Conservation (phyloP, 2,329 filamentous ascomycete genomes). For the Mollisia scopiformis region DNA sequence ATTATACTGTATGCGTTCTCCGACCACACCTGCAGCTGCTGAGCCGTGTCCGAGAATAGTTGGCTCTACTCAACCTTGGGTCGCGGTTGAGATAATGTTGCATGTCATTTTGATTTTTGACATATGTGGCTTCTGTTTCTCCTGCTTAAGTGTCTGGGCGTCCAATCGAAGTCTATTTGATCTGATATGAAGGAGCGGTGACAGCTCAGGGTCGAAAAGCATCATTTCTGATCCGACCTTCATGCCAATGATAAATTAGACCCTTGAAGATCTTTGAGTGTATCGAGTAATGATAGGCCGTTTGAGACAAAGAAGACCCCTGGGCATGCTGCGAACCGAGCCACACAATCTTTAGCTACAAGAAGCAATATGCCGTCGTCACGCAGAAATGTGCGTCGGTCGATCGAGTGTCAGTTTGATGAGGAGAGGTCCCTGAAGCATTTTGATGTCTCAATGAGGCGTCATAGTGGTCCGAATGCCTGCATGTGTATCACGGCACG, state of each 20-base stretch:
- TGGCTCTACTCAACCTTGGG: conserved; percentile 1
- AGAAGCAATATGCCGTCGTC: conserved; percentile 5
- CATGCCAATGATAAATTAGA: conserved; percentile 1
- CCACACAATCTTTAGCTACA: not conserved
- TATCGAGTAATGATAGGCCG: conserved; percentile 14
- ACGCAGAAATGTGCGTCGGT: not conserved
- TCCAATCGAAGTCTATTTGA: not conserved
- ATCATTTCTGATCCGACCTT: not conserved
- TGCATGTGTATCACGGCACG: too few relatives aligned
- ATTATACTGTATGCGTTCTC: too few relatives aligned
- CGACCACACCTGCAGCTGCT: conserved; percentile 9
- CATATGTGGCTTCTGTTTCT: not conserved
- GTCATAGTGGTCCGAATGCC: too few relatives aligned
- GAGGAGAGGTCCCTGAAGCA: not conserved
- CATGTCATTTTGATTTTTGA: not conserved
- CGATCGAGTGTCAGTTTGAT: not conserved
- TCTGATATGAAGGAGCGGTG: not conserved
- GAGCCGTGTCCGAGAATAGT: conserved; percentile 3
- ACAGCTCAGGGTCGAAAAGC: not conserved
- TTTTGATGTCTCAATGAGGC: too few relatives aligned
- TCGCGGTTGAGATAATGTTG: conserved; percentile 1
- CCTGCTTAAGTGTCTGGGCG: not conserved
- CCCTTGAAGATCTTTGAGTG: conserved; percentile 10
- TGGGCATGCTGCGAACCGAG: not conserved
- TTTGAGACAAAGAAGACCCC: conserved; percentile 12